Base-by-base conservation (phyloP, 768 basidiomycete species). In the Xerocomellus intermedius region DNA sequence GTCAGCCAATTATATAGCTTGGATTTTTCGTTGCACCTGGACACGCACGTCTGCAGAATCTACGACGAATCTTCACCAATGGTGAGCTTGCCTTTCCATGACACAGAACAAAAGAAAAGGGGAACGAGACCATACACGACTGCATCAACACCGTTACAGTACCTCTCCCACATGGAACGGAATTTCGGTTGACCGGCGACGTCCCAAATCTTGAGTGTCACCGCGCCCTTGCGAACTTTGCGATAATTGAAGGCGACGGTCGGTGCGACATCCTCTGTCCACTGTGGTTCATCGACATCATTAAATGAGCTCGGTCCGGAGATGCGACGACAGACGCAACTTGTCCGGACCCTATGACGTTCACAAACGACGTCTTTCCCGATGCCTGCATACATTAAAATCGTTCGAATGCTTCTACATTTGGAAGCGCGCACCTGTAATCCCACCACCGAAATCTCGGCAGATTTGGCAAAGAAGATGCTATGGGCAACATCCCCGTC, bases 181-280 rank as follows among this genome's bases (percentile, higher is more conserved):
- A 95, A 97, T 68, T 91, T 92, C 7, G 93, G 89, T 75, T 96
- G 94, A 30, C 93, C 93, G 58, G 94, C 94, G 37, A 97, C 90
- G 70, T 97, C 94, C 94, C 94, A 97, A 45, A 97, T 85, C 70
- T 94, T 96, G 66, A 97, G 76, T 1, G 90, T 92, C 1, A 96
- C 85, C 56, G 93, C 95, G 13, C 92, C 93, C 64, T 91, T 93
- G 58, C 87, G 78, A 13, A 96, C 86, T 69, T 91, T 92, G 19
- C 91, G 81, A 64, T 94, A 85, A 63, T 94, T 94, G 77, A 94
- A 97, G 8, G 94, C 92, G 21, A 97, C 89, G 2, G 94, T 97
- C 1, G 94, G 94, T 0, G 94, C 94, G n/a, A 94, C 92, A 51
- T 96, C 94, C 75, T 95, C 92, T 55, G 89, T 92, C 89, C 92